Conservation (phyloP, 2,329 filamentous ascomycete species). For the Fusarium graminum region DNA sequence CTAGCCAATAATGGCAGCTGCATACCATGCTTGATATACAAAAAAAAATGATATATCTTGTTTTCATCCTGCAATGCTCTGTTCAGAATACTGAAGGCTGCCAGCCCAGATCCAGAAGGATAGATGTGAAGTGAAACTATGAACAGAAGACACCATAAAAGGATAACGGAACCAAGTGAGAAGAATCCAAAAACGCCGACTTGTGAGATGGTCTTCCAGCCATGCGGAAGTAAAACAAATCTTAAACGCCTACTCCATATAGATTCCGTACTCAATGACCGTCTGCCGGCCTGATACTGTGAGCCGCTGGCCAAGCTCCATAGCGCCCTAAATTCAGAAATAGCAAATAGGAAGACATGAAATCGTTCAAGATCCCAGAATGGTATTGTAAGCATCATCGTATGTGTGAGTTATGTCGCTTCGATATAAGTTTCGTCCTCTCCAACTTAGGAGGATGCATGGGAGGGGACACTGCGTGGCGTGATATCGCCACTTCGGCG, state of each 20-base stretch:
- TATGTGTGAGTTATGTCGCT: slow-evolving; percentile 29
- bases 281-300: slow-evolving; percentile 47
- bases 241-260: slow-evolving; percentile 48
- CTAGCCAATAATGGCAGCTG: slow-evolving; percentile 5
- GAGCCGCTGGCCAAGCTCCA: slow-evolving; percentile 43
- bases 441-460: slow-evolving; percentile 55
- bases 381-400: slow-evolving; percentile 41
- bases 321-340: slow-evolving; percentile 43
- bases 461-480: slow-evolving; percentile 66
- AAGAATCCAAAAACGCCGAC: slow-evolving; percentile 44
- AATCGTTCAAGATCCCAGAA: slow-evolving; percentile 42
- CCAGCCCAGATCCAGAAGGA: slow-evolving; percentile 4
- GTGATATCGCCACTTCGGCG: slow-evolving; percentile 69
- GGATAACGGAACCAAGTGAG: slow-evolving; percentile 16
- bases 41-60: slow-evolving; percentile 3
- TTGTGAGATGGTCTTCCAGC: slow-evolving; percentile 43
- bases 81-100: slow-evolving; percentile 8
- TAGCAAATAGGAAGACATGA: slow-evolving; percentile 41
- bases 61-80: slow-evolving; percentile 1
- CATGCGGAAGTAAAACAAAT: slow-evolving; percentile 32
- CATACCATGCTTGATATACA: slow-evolving; percentile 7
- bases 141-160: slow-evolving; percentile 12
- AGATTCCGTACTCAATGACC: slow-evolving; percentile 39
- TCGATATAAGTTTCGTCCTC: slow-evolving; percentile 18
- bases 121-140: neutral